Evolutionary conservation across 345 rosid species (phyloP), one percentile per base, ranked within the genome.

Genomic region (Aegle marmelos): DNA sequence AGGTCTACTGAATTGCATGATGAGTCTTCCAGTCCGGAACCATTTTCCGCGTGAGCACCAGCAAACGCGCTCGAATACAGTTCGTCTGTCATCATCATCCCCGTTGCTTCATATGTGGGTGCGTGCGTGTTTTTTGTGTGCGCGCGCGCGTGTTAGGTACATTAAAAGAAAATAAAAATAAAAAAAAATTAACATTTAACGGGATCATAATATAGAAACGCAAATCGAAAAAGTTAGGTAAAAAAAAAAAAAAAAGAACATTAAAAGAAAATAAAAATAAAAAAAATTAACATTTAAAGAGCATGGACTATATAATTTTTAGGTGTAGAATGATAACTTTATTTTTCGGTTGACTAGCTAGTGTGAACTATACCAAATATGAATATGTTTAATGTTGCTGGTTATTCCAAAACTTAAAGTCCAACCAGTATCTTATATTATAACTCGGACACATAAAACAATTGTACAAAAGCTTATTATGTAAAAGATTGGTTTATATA

Each of bases 281-380:
- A n/a, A n/a, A n/a, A 0, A 41, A 41, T 41, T 41, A 13, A 45
- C 50, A 41, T 45, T 13, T 10, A 41, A 39, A 73, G n/a, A 73
- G 65, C 6, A 24, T 24, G 14, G 2, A 17, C n/a, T 7, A 37
- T 56, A n/a, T 68, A 33, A 4, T 16, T 13, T 4, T 50, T 5
- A 50, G 5, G 9, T 56, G 19, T 11, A 22, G 13, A 17, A 57
- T 17, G 60, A 68, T 25, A 74, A 33, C 57, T 19, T 28, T 39
- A 45, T 14, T 75, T 69, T 53, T 13, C 3, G 4, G 70, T 48
- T 75, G 76, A 71, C 79, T 61, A 45, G 56, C 25, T 63, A 7
- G 56, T 37, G 66, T 36, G 65, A 63, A 56, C 63, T 6, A 64
- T 64, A 34, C 24, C 27, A 57, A 17, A 48, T 19, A 41, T 58